Percentiles rank a stretch among this genome's conserved stretches.
phyloP scores from a whole-genome alignment of 2,329 filamentous ascomycete species.

The Beauveria brongniartii region DNA sequence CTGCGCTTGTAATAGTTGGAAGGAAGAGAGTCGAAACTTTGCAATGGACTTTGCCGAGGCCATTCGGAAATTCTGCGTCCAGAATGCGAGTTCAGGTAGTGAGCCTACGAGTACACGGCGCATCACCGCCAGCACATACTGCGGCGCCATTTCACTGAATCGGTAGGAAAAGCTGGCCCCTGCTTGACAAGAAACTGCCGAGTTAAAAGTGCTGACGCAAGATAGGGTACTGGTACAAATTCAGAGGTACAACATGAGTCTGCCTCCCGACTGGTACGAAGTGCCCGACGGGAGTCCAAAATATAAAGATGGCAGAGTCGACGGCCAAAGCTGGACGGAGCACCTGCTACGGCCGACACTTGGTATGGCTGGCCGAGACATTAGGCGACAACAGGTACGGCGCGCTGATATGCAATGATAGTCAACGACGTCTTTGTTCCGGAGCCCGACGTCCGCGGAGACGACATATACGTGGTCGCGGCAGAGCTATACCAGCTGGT shows the following conservation, averaged over 20 bases:
- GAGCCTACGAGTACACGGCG: neutral
- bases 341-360: neutral
- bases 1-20: neutral
- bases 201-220: neutral
- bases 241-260: neutral
- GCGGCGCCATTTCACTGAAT: constrained; percentile 3
- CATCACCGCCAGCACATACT: neutral
- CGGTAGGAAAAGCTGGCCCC: neutral
- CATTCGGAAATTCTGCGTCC: neutral
- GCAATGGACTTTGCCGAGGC: neutral
- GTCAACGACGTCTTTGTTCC: neutral
- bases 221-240: neutral
- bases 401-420: neutral
- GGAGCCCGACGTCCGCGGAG: neutral
- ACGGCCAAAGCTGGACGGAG: neutral
- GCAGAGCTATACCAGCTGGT: neutral
- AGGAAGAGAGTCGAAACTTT: neutral
- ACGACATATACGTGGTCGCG: neutral
- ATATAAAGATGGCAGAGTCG: neutral
- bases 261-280: neutral
- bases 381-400: too few relatives aligned
- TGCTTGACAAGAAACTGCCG: neutral
- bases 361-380: neutral
- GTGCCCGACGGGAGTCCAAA: neutral
- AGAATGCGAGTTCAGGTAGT: neutral